These are phyloP conservation scores for Cyberlindnera bimundalis DNA, from an alignment of 805 yeast genomes.

Conservation along the genomic window DNA sequence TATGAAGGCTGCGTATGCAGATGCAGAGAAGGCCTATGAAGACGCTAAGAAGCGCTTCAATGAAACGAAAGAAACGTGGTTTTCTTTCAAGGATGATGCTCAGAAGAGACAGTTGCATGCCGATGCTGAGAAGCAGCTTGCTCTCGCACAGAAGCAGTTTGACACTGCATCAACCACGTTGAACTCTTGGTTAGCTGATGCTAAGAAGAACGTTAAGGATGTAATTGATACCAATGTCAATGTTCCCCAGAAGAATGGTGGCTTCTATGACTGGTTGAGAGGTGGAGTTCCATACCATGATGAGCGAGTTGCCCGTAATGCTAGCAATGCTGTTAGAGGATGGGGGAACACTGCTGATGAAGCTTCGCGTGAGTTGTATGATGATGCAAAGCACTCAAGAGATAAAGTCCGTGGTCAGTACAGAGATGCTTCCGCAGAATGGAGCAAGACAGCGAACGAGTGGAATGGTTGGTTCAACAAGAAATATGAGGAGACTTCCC, in stretches of 20 bases:
- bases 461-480: constrained; percentile 26
- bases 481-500: constrained; percentile 22
- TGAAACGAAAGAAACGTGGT: constrained; percentile 32
- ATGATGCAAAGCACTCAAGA: constrained; percentile 16
- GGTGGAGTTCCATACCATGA: constrained; percentile 23
- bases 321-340: constrained; percentile 38
- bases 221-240: constrained; percentile 11
- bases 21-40: constrained; percentile 33
- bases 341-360: constrained; percentile 45
- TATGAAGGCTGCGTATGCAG: constrained; percentile 19
- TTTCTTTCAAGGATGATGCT: constrained; percentile 25
- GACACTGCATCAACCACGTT: constrained; percentile 19
- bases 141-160: constrained; percentile 21
- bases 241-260: constrained; percentile 5
- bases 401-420: constrained; percentile 5
- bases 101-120: constrained; percentile 22
- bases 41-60: constrained; percentile 34
- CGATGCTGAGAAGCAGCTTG: constrained; percentile 28
- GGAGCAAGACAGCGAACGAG: constrained; percentile 14
- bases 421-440: constrained; percentile 5
- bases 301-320: constrained; percentile 28
- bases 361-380: constrained; percentile 40
- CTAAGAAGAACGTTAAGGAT: constrained; percentile 16
- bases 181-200: constrained; percentile 14
- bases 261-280: constrained; percentile 29